Evolutionary conservation across 2,329 filamentous ascomycete genomes (phyloP), one percentile per base, ranked within the genome.

Genomic region (Plectosphaerella cucumerina): DNA sequence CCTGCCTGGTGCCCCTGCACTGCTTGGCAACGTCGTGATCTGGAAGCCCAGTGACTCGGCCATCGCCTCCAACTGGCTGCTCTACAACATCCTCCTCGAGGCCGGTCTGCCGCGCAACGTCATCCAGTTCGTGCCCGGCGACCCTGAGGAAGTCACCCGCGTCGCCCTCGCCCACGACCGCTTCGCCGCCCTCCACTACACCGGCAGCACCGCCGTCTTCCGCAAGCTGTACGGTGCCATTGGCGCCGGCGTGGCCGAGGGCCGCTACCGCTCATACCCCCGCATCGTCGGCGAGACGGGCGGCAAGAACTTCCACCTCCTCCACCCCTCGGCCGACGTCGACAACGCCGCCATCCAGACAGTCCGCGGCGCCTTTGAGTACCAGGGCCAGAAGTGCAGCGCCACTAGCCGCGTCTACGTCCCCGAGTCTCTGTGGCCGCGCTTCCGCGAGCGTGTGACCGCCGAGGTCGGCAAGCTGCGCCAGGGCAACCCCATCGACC

Each of bases 11-110:
- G 86, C 89, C 1, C 91, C 93, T 14, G 91, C 90, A 1, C 74
- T 97, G 50, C 85, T 97, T 77, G 92, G 92, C 52, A 97, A 97
- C 69, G 93, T 97, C 2, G 90, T 96, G 5, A 74, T 97, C 44
- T 97, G 92, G 92, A 97, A 97, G 78, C 92, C 92, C n/a, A 94
- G 89, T 14, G 90, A 93, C 59, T 86, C 78, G 15, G 89, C 92
- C 35, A 88, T 97, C 56, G 87, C 87, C n/a, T 91, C 89, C 56
- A 96, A 92, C 76, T 95, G 88, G 84, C 77, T 97, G 50, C 77
- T 96, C 43, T 92, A 96, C 76, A 81, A 92, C 67, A 95, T 97
- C 66, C 80, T 97, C 15, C 75, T 94, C 22, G 93, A 97, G 74
- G 91, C 93, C 23, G 93, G 93, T 39, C 82, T 97, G 48, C 93